Percentiles rank a stretch among this genome's conserved stretches.
These are phyloP conservation scores for Arbutus unedo DNA, from an alignment of 148 eudicot genomes.

Conservation along the genomic window DNA sequence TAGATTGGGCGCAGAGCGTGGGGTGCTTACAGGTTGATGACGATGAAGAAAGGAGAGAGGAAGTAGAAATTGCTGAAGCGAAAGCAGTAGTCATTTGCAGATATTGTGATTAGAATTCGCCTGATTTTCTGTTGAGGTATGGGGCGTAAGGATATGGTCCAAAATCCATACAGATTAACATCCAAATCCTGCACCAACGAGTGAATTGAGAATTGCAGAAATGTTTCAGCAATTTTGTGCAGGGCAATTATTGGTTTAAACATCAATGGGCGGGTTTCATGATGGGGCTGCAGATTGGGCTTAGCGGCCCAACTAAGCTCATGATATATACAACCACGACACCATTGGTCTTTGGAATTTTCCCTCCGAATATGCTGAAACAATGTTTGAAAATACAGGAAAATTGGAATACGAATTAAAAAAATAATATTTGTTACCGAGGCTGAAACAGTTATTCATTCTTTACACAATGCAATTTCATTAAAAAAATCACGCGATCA, in stretches of 20 bases:
- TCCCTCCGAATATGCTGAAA: not conserved
- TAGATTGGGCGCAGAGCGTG: conserved; percentile 26
- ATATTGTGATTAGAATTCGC: conserved; percentile 6
- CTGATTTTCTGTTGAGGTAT: conserved; percentile 1
- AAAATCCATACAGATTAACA: not conserved
- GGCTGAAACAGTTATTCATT: not conserved
- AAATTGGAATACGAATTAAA: not conserved
- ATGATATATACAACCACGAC: too few species aligned
- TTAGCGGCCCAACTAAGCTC: not conserved
- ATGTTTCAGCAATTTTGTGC: not conserved
- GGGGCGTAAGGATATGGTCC: not conserved
- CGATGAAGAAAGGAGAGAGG: conserved; percentile 29
- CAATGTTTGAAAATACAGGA: not conserved
- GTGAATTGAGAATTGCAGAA: not conserved
- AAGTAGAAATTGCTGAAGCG: conserved; percentile 48
- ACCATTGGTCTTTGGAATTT: not conserved
- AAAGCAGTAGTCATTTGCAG: conserved; percentile 25
- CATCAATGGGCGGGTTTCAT: not conserved
- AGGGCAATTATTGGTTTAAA: not conserved
- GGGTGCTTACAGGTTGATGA: conserved; percentile 26
- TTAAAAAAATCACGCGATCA: too few species aligned
- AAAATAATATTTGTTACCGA: not conserved
- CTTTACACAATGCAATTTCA: not conserved
- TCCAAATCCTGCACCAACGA: not conserved
- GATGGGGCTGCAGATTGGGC: conserved; percentile 3